A percentile compares a stretch with the other conserved stretches of the same genome.
phyloP scores from a whole-genome alignment of 768 basidiomycete species.

The Cystobasidium ongulense region DNA sequence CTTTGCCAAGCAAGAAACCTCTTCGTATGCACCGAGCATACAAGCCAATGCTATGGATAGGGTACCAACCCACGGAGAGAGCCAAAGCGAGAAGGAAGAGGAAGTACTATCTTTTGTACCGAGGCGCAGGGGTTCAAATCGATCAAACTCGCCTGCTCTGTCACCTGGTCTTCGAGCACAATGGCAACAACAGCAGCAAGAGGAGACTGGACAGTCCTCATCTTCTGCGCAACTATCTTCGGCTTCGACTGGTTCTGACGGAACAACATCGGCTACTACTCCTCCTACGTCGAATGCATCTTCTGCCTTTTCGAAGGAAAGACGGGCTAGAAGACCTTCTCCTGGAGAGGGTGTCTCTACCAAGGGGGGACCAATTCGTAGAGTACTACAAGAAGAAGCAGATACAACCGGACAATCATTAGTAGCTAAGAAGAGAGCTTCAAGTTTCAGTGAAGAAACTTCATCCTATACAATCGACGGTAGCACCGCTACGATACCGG shows the following conservation, averaged over 20 bases:
- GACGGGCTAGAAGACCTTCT: slow-evolving; percentile 3
- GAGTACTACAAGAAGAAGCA: slow-evolving; percentile 10
- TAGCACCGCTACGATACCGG: neutral
- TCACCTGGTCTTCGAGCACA: slow-evolving; percentile 3
- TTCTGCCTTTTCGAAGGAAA: neutral
- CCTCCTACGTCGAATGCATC: neutral
- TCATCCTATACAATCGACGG: neutral
- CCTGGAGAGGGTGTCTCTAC: neutral
- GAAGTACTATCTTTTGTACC: slow-evolving; percentile 29
- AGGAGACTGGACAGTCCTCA: neutral
- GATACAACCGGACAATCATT: neutral
- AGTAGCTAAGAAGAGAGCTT: neutral
- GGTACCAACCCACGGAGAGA: slow-evolving; percentile 5
- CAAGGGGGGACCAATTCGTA: slow-evolving; percentile 2
- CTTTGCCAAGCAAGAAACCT: slow-evolving; percentile 50
- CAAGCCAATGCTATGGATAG: neutral
- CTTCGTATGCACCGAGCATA: slow-evolving; percentile 2
- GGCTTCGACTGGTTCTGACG: slow-evolving; percentile 1
- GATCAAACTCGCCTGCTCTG: slow-evolving; percentile 11
- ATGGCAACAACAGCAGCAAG: neutral
- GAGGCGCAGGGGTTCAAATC: slow-evolving; percentile 13
- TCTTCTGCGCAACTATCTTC: neutral
- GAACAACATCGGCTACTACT: neutral
- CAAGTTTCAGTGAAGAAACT: slow-evolving; percentile 7
- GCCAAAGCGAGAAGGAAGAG: slow-evolving; percentile 28